Evolutionary conservation across 306 rosid species (phyloP).

Genomic region (Malus fusca): DNA sequence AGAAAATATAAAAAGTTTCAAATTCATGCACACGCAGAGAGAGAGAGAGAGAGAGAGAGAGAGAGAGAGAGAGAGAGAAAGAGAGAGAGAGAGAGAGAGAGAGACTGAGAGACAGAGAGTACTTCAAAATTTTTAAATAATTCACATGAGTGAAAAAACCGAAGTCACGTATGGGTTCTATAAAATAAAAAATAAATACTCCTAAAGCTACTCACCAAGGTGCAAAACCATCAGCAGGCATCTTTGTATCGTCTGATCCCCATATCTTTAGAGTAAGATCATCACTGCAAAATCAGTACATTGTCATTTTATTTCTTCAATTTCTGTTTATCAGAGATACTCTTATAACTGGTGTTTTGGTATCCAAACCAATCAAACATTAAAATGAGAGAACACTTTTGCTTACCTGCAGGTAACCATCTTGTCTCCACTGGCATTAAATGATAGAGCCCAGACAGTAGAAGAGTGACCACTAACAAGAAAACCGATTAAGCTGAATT

Average conservation of each 20-base stretch:
- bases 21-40: not conserved
- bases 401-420: constrained; percentile 85
- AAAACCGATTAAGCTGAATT: constrained; percentile 9
- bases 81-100: not conserved
- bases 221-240: constrained; percentile 52
- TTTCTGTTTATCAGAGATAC: not conserved
- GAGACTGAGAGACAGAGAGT: not conserved
- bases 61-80: not conserved
- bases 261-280: constrained; percentile 87
- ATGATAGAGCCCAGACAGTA: constrained; percentile 89
- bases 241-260: constrained; percentile 50
- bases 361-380: not conserved
- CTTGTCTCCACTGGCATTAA: constrained; percentile 73
- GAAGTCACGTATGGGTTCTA: not conserved
- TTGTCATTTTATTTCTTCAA: not conserved
- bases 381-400: not conserved
- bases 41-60: not conserved
- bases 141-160: not conserved
- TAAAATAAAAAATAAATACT: not conserved
- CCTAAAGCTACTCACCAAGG: constrained; percentile 59
- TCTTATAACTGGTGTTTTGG: not conserved
- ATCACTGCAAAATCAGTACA: constrained; percentile 50
- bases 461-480: constrained; percentile 80
- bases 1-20: not conserved
- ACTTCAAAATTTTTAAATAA: not conserved